A percentile compares a stretch with the other conserved stretches of the same genome.
Evolutionary conservation across 805 yeast species (phyloP).

Genomic region (Zygoascus bituminiphila): DNA sequence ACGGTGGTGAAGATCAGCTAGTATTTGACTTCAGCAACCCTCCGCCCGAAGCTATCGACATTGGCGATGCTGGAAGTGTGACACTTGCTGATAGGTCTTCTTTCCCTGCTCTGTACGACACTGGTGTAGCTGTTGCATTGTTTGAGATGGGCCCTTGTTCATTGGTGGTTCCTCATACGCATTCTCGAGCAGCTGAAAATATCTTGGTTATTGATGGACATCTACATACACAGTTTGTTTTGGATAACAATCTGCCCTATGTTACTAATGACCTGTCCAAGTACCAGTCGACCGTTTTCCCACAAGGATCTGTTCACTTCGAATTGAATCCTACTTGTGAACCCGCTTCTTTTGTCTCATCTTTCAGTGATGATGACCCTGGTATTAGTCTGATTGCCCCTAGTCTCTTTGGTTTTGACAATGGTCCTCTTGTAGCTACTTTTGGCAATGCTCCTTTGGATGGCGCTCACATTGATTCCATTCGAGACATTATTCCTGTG

Average conservation of each 20-base stretch:
- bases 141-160: constrained; percentile 16
- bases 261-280: constrained; percentile 11
- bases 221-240: constrained; percentile 13
- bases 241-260: constrained; percentile 9
- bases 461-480: constrained; percentile 1
- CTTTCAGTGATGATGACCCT: constrained; percentile 19
- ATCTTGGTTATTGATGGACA: constrained; percentile 14
- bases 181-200: constrained; percentile 16
- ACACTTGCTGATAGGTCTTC: constrained; percentile 10
- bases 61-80: constrained; percentile 9
- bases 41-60: constrained; percentile 7
- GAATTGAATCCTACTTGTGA: constrained; percentile 18
- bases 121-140: constrained; percentile 12
- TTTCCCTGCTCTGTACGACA: constrained; percentile 16
- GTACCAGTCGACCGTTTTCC: constrained; percentile 16
- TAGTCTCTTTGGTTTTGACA: constrained; percentile 4
- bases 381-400: constrained; percentile 13
- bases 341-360: constrained; percentile 10
- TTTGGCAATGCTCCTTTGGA: constrained; percentile 7
- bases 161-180: constrained; percentile 14
- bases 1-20: constrained; percentile 13
- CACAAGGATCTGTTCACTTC: constrained; percentile 17
- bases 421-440: constrained; percentile 5
- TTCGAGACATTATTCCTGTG: constrained; percentile 4
- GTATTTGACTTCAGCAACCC: constrained; percentile 16